phyloP scores from a whole-genome alignment of 2,329 filamentous ascomycete genomes.

The Diaporthe ilicicola region DNA sequence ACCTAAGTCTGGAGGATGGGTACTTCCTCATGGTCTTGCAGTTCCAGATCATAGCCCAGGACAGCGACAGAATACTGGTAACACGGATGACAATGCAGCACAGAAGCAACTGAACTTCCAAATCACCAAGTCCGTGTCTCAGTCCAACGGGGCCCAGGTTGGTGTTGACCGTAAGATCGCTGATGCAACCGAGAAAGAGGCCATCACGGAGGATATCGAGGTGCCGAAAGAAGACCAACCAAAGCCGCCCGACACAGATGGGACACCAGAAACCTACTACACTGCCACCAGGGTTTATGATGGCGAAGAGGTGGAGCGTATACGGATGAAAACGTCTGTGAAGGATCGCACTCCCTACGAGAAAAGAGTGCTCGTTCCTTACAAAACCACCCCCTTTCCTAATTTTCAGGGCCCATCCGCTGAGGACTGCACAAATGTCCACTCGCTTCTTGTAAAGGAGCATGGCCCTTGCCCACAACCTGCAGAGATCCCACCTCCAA shows the following conservation, averaged over 20 bases:
- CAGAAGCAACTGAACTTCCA: conserved; percentile 4
- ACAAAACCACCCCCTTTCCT: conserved; percentile 66
- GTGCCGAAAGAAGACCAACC: background rate
- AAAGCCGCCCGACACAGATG: background rate
- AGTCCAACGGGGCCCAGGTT: background rate
- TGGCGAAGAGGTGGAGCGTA: conserved; percentile 5
- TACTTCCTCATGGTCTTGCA: conserved; percentile 8
- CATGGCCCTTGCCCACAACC: conserved; percentile 74
- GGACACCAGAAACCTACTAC: background rate
- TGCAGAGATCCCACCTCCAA: conserved; percentile 73
- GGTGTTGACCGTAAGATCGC: background rate
- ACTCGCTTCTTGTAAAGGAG: conserved; percentile 67
- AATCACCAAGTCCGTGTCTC: background rate
- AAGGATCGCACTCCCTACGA: conserved; percentile 28
- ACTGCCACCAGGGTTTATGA: background rate
- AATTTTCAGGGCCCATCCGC: conserved; percentile 70
- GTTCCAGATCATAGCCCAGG: background rate
- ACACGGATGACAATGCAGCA: background rate
- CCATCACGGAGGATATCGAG: background rate
- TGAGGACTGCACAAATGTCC: conserved; percentile 75
- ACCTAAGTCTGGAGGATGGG: conserved; percentile 17
- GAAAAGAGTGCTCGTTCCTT: conserved; percentile 20
- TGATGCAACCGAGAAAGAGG: background rate
- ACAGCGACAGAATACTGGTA: background rate
- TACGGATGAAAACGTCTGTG: background rate